Evolutionary conservation across 1,139 yeast species (phyloP), one percentile per base, ranked within the genome.

Genomic region (Wickerhamomyces sp.): DNA sequence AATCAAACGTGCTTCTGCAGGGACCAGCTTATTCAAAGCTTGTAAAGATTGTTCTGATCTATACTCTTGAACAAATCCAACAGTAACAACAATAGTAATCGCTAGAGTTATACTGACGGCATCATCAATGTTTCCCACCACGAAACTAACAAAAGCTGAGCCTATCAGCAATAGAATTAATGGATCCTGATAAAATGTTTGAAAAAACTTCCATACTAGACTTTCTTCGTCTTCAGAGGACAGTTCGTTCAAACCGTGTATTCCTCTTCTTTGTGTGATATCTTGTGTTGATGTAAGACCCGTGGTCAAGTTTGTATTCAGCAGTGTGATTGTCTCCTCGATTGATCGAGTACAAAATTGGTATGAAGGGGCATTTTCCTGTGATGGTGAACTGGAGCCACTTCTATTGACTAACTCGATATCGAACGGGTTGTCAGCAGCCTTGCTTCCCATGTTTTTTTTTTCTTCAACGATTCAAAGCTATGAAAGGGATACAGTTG

Each of bases 41-140:
- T 89, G 95, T 48, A 93, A 71, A 3, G 96, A 86, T 68, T 93
- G 86, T 63, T 93, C 99, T 0, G 96, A 86, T 58, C 97, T 76
- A 62, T 90, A 90, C 64, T 93, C 99, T 66, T 93, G 99, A 27
- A 93, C 91, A 66, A 93, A 93, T 0, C 98, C 99, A 31, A 93
- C 99, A 0, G 94, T 78, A 9, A 91, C 96, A 31, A 91, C 98
- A 55, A 91, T 90, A 36, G 86, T 58, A 47, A 91, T 87, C 7
- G 98, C 98, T 54, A 89, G 71, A 0, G 95, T 82, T 59, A 91
- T 91, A 51, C 94, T 83, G 27, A 93, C 70, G 3, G 98, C 95
- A 64, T 93, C 99, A 63, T 91, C 97, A 36, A 81, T 79, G 65
- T 93, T 93, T 27, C 96, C 95, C 94, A 93, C 87, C 62, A 87